These are phyloP conservation scores for Craterostigma plantagineum DNA, from an alignment of 257 asterid species.

Conservation along the genomic window DNA sequence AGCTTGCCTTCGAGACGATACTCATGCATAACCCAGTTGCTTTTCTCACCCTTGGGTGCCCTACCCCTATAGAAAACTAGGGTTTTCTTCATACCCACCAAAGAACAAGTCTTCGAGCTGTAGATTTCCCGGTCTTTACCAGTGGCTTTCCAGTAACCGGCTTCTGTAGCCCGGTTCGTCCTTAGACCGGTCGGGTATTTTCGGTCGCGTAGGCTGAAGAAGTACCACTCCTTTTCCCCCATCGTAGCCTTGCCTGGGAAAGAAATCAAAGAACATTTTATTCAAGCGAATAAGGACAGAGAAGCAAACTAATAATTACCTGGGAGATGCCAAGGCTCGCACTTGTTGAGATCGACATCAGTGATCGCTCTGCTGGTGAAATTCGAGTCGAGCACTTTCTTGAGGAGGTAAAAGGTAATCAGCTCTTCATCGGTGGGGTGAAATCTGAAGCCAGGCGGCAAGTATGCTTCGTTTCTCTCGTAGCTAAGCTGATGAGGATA, in stretches of 20 bases:
- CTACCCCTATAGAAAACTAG: conserved; percentile 4
- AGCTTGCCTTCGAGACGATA: conserved; percentile 3
- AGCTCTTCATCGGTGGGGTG: conserved; percentile 5
- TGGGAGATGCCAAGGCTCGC: conserved; percentile 5
- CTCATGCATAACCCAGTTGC: conserved; percentile 7
- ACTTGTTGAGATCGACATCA: conserved; percentile 5
- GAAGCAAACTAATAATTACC: neutral
- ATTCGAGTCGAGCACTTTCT: conserved; percentile 1
- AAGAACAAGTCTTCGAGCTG: conserved; percentile 5
- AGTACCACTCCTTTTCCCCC: conserved; percentile 7
- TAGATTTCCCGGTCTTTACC: conserved; percentile 5
- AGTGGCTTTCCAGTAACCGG: conserved; percentile 5
- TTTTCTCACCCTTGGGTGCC: conserved; percentile 5
- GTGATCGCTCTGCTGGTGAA: conserved; percentile 3
- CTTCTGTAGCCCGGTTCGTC: conserved; percentile 4
- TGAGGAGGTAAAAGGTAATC: conserved; percentile 5
- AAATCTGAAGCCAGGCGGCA: conserved; percentile 5
- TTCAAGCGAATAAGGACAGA: neutral
- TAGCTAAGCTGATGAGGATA: neutral
- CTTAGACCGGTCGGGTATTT: conserved; percentile 3
- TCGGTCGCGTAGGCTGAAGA: conserved; percentile 5
- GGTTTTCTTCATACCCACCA: conserved; percentile 7
- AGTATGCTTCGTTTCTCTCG: neutral
- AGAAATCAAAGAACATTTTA: neutral
- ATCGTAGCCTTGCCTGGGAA: neutral